Conservation (phyloP, 352 stramenopile genomes). For the Pythium aristosporum region DNA sequence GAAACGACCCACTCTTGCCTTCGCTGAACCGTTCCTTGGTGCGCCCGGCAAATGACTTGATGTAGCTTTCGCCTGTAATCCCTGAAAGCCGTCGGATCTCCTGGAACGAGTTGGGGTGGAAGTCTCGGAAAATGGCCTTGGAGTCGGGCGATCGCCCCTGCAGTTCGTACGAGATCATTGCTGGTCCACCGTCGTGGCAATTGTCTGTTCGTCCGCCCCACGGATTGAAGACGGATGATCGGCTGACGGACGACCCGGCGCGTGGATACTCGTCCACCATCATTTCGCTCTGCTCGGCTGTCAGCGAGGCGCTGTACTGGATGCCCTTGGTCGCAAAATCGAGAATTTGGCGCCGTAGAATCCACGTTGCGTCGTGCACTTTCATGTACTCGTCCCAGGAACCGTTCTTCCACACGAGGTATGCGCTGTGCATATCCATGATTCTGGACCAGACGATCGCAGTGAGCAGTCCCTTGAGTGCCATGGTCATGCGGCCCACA, state of each 20-base stretch:
- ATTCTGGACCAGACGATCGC: constrained; percentile 71
- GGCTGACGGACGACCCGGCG: constrained; percentile 67
- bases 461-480: constrained; percentile 61
- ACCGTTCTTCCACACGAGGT: constrained; percentile 69
- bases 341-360: constrained; percentile 78
- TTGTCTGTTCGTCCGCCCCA: constrained; percentile 56
- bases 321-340: constrained; percentile 84
- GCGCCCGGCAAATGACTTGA: constrained; percentile 73
- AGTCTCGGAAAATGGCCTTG: constrained; percentile 79
- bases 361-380: constrained; percentile 82
- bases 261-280: constrained; percentile 21
- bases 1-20: constrained; percentile 87
- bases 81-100: constrained; percentile 79
- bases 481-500: constrained; percentile 58
- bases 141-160: constrained; percentile 45
- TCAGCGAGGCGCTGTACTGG: constrained; percentile 39
- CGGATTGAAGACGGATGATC: constrained; percentile 61
- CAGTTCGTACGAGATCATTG: constrained; percentile 71
- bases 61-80: constrained; percentile 74
- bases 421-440: constrained; percentile 61
- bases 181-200: constrained; percentile 30
- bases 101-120: constrained; percentile 77
- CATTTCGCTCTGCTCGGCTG: constrained; percentile 19
- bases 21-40: constrained; percentile 88
- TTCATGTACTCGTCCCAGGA: constrained; percentile 89